A percentile compares a stretch with the other conserved stretches of the same genome.
phyloP scores from a whole-genome alignment of 805 yeast species.

The Candida pseudoglaebosa region DNA sequence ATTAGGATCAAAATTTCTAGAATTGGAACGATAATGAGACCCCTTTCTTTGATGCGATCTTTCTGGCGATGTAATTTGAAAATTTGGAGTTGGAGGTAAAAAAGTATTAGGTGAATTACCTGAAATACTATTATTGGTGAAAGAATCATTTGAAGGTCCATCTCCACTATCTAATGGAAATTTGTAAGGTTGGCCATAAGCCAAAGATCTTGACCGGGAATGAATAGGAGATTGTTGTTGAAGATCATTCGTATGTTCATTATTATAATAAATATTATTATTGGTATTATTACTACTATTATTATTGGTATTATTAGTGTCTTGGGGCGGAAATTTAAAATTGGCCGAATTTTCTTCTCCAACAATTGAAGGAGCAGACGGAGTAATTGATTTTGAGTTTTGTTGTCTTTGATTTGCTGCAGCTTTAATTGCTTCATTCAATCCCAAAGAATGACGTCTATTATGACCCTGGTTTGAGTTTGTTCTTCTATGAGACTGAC shows the following conservation, averaged over 20 bases:
- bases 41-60: constrained; percentile 37
- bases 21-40: constrained; percentile 36
- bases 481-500: constrained; percentile 31
- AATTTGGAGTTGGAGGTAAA: constrained; percentile 54
- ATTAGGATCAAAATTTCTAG: constrained; percentile 36
- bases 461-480: constrained; percentile 60
- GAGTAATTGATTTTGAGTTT: constrained; percentile 32
- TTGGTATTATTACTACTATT: too few species aligned
- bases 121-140: constrained; percentile 16
- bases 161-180: constrained; percentile 50
- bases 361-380: constrained; percentile 46
- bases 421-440: constrained; percentile 90
- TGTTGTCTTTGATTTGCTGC: constrained; percentile 82
- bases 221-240: constrained; percentile 18
- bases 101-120: not conserved
- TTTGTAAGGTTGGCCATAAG: constrained; percentile 50
- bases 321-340: constrained; percentile 16
- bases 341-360: constrained; percentile 21
- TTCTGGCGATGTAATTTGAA: constrained; percentile 39
- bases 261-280: too few species aligned
- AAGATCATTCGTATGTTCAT: too few species aligned
- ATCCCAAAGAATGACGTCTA: constrained; percentile 88
- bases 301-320: constrained; percentile 8
- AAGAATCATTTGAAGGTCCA: not conserved
- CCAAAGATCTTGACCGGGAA: constrained; percentile 36